A percentile compares a stretch with the other conserved stretches of the same genome.
phyloP scores from a whole-genome alignment of 2,329 filamentous ascomycete species.

The Calycina marina region DNA sequence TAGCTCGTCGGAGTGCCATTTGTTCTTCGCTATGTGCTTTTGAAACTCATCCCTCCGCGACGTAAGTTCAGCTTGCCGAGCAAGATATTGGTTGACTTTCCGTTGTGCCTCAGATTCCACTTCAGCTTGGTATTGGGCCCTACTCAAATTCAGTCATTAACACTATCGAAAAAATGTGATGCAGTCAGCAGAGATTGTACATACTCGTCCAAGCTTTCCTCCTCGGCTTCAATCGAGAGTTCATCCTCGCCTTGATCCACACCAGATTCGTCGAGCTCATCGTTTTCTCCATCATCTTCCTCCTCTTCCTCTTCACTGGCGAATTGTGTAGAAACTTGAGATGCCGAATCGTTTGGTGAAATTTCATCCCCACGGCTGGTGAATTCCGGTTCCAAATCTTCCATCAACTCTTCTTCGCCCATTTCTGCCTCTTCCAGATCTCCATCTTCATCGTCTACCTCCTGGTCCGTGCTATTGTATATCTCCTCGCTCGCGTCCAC shows the following conservation, averaged over 20 bases:
- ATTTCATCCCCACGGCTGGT: conserved; percentile 8
- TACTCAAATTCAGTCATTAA: too few relatives aligned
- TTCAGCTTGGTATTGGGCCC: too few relatives aligned
- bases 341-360: conserved; percentile 13
- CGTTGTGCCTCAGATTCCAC: conserved; percentile 8
- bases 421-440: not conserved
- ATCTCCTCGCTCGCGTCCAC: not conserved
- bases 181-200: not conserved
- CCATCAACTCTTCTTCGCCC: not conserved
- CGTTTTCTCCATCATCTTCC: conserved; percentile 4
- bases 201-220: conserved; percentile 4
- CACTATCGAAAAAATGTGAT: too few relatives aligned
- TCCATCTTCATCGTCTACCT: conserved; percentile 1
- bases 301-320: conserved; percentile 1
- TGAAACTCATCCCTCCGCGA: conserved; percentile 13
- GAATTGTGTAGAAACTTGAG: conserved; percentile 8
- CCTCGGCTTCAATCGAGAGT: too few relatives aligned
- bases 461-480: too few relatives aligned
- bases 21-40: conserved; percentile 12
- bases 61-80: conserved; percentile 17
- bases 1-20: conserved; percentile 20
- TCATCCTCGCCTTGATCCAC: conserved; percentile 4
- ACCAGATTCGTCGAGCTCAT: conserved; percentile 2
- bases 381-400: conserved; percentile 4
- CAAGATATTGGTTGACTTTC: conserved; percentile 19